Evolutionary conservation across 306 rosid genomes (phyloP).

Genomic region (Benincasa hispida): DNA sequence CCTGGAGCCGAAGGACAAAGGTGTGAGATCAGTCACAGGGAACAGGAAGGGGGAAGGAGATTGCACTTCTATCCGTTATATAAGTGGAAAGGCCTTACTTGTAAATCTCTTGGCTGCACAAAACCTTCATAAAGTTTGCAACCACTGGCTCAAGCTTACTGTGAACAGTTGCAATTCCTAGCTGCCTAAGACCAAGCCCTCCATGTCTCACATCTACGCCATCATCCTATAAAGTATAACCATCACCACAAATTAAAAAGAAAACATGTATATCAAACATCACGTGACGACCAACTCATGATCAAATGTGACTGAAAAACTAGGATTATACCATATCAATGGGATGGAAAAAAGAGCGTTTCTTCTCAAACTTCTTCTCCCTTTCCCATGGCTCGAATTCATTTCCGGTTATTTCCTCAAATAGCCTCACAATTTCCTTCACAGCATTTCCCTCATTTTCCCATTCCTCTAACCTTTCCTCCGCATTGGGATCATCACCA

Average conservation of each 20-base stretch:
- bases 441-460: conserved; percentile 38
- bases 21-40: background rate
- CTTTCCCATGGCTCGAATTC: conserved; percentile 77
- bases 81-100: conserved; percentile 23
- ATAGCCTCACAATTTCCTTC: conserved; percentile 52
- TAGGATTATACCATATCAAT: conserved; percentile 55
- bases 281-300: background rate
- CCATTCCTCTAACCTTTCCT: conserved; percentile 58
- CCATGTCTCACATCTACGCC: conserved; percentile 86
- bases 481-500: conserved; percentile 62
- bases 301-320: background rate
- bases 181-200: conserved; percentile 55
- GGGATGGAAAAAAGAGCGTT: conserved; percentile 55
- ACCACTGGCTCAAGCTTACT: conserved; percentile 57
- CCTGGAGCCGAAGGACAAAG: conserved; percentile 17
- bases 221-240: conserved; percentile 36
- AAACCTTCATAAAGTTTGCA: conserved; percentile 66
- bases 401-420: conserved; percentile 67
- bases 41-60: background rate
- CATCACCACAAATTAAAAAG: background rate
- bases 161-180: conserved; percentile 54
- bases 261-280: background rate
- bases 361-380: conserved; percentile 68
- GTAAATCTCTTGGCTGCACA: conserved; percentile 74
- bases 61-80: background rate